phyloP scores from a whole-genome alignment of 805 yeast species.

The Pichia membranifaciens region DNA sequence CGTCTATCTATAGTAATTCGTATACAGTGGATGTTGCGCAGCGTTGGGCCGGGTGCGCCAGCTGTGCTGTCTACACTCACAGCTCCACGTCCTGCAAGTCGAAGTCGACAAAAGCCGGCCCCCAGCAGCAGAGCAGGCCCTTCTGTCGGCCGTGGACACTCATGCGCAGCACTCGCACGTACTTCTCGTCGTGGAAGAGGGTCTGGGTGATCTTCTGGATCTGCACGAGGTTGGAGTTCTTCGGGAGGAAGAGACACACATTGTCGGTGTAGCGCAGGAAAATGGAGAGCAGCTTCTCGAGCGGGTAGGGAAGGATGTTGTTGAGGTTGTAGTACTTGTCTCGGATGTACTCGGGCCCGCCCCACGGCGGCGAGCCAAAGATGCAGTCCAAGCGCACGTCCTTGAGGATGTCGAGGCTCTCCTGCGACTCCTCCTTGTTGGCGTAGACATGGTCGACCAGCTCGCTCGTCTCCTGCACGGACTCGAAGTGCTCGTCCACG shows the following conservation, averaged over 20 bases:
- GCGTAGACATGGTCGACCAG: constrained; percentile 8
- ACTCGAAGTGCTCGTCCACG: constrained; percentile 9
- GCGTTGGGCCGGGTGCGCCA: not conserved
- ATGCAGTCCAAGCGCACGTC: constrained; percentile 41
- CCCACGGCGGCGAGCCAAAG: constrained; percentile 83
- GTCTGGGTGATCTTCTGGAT: constrained; percentile 40
- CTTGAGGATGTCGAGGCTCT: constrained; percentile 10
- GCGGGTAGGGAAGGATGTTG: constrained; percentile 39
- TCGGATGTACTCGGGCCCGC: constrained; percentile 57
- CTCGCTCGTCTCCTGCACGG: constrained; percentile 4
- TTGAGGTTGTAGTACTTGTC: constrained; percentile 40
- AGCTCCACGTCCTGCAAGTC: constrained; percentile 3
- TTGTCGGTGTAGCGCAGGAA: constrained; percentile 39
- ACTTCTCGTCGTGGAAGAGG: constrained; percentile 34
- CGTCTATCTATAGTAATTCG: too few species aligned
- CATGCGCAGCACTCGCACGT: constrained; percentile 11
- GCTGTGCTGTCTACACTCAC: not conserved
- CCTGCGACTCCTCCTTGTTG: constrained; percentile 11
- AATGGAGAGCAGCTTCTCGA: constrained; percentile 38
- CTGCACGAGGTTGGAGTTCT: constrained; percentile 49
- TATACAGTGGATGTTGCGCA: too few species aligned
- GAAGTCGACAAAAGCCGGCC: constrained; percentile 34
- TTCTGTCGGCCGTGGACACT: constrained; percentile 35
- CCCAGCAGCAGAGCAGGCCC: constrained; percentile 60
- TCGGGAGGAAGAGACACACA: constrained; percentile 56